phyloP scores from a whole-genome alignment of 2,329 filamentous ascomycete species.

The Tricladium varicosporioides region DNA sequence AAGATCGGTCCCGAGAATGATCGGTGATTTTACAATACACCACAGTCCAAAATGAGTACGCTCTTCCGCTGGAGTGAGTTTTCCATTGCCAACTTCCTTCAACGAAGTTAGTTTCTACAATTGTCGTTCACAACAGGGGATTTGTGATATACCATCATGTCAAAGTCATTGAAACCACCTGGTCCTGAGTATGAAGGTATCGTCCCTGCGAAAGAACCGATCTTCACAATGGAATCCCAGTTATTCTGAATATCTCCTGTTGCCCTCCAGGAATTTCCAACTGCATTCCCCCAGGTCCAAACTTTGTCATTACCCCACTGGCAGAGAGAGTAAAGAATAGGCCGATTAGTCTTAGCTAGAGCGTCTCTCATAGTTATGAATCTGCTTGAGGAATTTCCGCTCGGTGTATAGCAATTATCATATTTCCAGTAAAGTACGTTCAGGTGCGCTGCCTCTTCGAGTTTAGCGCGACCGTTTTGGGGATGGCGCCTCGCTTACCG shows the following conservation, averaged over 20 bases:
- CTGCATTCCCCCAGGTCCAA: constrained; percentile 35
- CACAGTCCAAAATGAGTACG: constrained; percentile 22
- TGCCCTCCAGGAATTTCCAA: constrained; percentile 47
- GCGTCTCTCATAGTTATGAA: constrained; percentile 51
- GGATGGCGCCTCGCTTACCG: no score
- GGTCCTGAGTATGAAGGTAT: no score
- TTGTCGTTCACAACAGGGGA: background rate
- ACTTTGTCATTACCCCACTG: constrained; percentile 52
- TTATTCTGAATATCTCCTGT: constrained; percentile 37
- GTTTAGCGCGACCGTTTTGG: no score
- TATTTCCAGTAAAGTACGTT: constrained; percentile 32
- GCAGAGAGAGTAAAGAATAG: constrained; percentile 52
- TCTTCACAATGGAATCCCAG: constrained; percentile 1
- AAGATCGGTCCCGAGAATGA: constrained; percentile 23
- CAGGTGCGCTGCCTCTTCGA: no score
- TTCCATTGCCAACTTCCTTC: constrained; percentile 17
- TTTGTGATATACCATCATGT: constrained; percentile 15
- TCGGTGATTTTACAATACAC: constrained; percentile 18
- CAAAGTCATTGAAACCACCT: constrained; percentile 45
- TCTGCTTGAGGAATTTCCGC: constrained; percentile 27
- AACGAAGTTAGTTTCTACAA: background rate
- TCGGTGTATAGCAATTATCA: constrained; percentile 47
- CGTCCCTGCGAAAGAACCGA: no score
- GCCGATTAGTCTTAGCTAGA: constrained; percentile 40
- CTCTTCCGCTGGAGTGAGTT: constrained; percentile 37